These are phyloP conservation scores for Allomyces javanicus DNA, from an alignment of 192 early-diverging fungal species.

Conservation along the genomic window DNA sequence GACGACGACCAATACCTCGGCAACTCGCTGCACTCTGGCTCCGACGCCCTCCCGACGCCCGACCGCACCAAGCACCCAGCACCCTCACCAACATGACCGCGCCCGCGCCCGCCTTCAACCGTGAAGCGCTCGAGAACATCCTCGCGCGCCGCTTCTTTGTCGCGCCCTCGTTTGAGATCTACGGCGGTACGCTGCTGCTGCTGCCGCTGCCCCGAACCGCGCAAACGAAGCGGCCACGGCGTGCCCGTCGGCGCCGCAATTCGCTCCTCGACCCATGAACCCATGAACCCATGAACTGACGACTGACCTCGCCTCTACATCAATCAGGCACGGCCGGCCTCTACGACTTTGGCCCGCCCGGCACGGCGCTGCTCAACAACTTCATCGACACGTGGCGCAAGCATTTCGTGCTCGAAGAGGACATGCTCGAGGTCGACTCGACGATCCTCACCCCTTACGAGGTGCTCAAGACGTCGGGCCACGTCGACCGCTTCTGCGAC, in stretches of 20 bases:
- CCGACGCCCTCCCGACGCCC: no score
- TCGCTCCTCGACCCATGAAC: neutral
- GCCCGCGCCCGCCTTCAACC: conserved; percentile 29
- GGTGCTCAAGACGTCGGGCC: conserved; percentile 94
- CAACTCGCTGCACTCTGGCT: no score
- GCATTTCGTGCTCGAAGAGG: conserved; percentile 97
- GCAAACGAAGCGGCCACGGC: neutral
- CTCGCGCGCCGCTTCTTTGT: conserved; percentile 89
- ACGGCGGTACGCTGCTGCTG: conserved; percentile 48
- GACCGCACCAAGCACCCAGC: no score
- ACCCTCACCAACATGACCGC: neutral
- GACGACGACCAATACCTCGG: no score
- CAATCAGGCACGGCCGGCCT: conserved; percentile 71
- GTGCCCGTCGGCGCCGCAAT: neutral
- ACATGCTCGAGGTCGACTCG: conserved; percentile 98
- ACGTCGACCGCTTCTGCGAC: conserved; percentile 96
- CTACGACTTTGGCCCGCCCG: conserved; percentile 93
- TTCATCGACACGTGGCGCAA: conserved; percentile 75
- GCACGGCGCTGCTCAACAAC: conserved; percentile 79
- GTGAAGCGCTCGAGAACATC: conserved; percentile 44
- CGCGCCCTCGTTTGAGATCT: conserved; percentile 84
- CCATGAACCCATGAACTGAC: neutral
- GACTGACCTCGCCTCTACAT: neutral
- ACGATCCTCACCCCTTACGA: conserved; percentile 91
- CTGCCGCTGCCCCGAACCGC: conserved; percentile 4